phyloP scores from a whole-genome alignment of 164 flowering plant species.

The Magnolia kwangsiensis region DNA sequence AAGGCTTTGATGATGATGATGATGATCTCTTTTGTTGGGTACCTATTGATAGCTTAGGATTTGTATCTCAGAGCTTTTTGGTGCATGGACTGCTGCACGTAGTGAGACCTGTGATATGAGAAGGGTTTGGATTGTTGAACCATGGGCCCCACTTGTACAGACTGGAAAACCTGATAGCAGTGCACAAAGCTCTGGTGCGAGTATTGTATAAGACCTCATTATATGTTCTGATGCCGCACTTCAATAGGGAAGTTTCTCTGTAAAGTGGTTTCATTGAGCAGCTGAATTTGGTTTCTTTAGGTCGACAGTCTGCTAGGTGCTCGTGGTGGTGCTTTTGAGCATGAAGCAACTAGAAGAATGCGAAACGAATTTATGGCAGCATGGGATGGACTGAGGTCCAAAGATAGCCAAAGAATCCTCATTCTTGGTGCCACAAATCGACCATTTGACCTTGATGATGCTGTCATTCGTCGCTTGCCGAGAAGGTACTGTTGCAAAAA shows the following conservation, averaged over 20 bases:
- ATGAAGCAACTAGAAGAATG: constrained; percentile 99
- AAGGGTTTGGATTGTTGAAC: too few species aligned
- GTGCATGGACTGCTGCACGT: too few species aligned
- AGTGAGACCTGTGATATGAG: too few species aligned
- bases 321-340: constrained; percentile 96
- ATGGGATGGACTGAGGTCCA: constrained; percentile 98
- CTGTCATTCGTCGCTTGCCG: constrained; percentile 95
- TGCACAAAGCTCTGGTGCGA: too few species aligned
- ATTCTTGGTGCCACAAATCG: constrained; percentile 98
- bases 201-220: not conserved
- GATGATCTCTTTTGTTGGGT: too few species aligned
- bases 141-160: too few species aligned
- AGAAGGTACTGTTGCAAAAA: constrained; percentile 54
- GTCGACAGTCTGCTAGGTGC: constrained; percentile 98
- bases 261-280: not conserved
- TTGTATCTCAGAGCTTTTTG: too few species aligned
- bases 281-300: constrained; percentile 30
- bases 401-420: constrained; percentile 94
- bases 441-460: constrained; percentile 99
- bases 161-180: too few species aligned
- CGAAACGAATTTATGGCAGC: constrained; percentile 99
- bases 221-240: not conserved
- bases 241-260: not conserved
- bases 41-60: too few species aligned
- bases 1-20: too few species aligned